A percentile compares a stretch with the other conserved stretches of the same genome.
Conservation (phyloP, 257 asterid genomes). For the Primulina tabacum region DNA sequence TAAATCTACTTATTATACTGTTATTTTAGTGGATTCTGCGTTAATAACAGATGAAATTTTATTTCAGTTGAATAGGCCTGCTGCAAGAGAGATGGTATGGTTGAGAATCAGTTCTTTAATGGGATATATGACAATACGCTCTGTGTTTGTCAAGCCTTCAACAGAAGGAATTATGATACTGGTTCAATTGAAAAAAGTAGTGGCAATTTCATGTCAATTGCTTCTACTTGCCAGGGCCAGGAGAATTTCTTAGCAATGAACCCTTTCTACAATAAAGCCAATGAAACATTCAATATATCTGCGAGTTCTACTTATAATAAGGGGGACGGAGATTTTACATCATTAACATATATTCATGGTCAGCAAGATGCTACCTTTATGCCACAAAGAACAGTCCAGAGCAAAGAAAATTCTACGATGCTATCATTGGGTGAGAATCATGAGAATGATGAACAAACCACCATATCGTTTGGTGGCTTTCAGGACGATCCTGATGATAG, state of each 20-base stretch:
- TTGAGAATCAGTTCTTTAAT: constrained; percentile 21
- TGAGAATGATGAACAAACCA: constrained; percentile 18
- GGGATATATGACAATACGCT: constrained; percentile 10
- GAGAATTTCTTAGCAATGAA: constrained; percentile 21
- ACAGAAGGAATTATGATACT: constrained; percentile 19
- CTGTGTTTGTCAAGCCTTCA: constrained; percentile 16
- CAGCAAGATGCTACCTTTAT: constrained; percentile 19
- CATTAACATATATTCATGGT: constrained; percentile 6
- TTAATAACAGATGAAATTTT: constrained; percentile 13
- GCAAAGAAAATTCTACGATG: constrained; percentile 24
- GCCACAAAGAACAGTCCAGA: constrained; percentile 13
- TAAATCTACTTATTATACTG: constrained; percentile 15
- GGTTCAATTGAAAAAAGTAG: constrained; percentile 16
- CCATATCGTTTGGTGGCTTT: constrained; percentile 28
- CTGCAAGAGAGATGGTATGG: constrained; percentile 23
- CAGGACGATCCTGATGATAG: constrained; percentile 18
- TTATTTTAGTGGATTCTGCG: constrained; percentile 17
- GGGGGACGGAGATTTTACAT: constrained; percentile 18
- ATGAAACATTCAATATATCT: constrained; percentile 17
- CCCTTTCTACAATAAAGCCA: constrained; percentile 24
- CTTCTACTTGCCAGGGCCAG: constrained; percentile 21
- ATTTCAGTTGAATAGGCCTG: constrained; percentile 21
- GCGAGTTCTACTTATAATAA: constrained; percentile 20
- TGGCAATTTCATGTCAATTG: constrained; percentile 19
- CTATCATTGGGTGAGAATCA: constrained; percentile 25